Percentiles rank a stretch among this genome's conserved stretches.
Evolutionary conservation across 306 rosid species (phyloP).

Genomic region (Inga laurina): DNA sequence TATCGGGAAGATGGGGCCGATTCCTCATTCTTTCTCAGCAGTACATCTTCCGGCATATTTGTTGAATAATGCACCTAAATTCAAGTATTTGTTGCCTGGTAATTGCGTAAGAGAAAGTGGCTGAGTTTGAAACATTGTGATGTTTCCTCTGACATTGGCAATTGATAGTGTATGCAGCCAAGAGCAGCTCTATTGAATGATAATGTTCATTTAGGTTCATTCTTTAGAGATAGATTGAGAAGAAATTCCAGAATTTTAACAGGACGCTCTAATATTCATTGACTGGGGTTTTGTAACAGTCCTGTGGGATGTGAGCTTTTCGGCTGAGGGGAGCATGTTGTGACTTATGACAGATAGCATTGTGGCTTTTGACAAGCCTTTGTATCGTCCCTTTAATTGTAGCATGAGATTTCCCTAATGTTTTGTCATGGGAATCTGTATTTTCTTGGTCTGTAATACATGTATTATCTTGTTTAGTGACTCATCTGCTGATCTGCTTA

Average conservation of each 20-base stretch:
- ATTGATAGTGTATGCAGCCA: constrained; percentile 34
- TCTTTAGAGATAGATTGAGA: constrained; percentile 39
- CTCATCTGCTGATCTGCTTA: background rate
- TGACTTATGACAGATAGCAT: background rate
- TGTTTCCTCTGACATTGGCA: constrained; percentile 7
- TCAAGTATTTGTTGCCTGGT: constrained; percentile 74
- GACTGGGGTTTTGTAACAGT: constrained; percentile 27
- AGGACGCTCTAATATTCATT: constrained; percentile 34
- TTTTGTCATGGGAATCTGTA: constrained; percentile 48
- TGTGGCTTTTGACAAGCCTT: constrained; percentile 37
- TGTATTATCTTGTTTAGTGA: constrained; percentile 21
- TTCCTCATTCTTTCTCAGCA: constrained; percentile 77
- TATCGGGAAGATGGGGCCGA: constrained; percentile 83
- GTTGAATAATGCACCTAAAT: constrained; percentile 63
- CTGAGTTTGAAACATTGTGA: constrained; percentile 37
- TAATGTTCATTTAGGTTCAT: constrained; percentile 41
- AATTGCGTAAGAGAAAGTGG: constrained; percentile 79
- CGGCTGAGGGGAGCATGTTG: constrained; percentile 22
- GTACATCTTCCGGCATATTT: constrained; percentile 81
- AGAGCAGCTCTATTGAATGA: constrained; percentile 34
- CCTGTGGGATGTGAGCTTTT: constrained; percentile 41
- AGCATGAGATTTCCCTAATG: constrained; percentile 41
- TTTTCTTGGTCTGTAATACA: constrained; percentile 41
- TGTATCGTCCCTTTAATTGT: constrained; percentile 45
- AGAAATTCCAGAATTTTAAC: constrained; percentile 32